These are phyloP conservation scores for Sporothrix pallida DNA, from an alignment of 2,329 filamentous ascomycete species.

Conservation along the genomic window DNA sequence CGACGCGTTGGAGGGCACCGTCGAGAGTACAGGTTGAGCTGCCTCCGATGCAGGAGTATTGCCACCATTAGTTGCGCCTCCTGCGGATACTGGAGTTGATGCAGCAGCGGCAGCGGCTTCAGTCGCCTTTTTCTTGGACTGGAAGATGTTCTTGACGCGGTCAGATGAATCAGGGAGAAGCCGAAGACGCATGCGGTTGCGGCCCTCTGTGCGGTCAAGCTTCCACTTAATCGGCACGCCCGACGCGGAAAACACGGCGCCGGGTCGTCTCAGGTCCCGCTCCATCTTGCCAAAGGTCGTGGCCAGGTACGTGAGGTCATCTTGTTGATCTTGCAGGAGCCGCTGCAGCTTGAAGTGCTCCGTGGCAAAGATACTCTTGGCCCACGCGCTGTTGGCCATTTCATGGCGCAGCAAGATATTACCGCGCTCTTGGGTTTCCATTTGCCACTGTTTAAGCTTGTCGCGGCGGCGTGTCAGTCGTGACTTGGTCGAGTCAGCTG, in stretches of 20 bases:
- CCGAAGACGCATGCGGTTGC: constrained; percentile 91
- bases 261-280: constrained; percentile 76
- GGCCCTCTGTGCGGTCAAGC: constrained; percentile 91
- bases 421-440: constrained; percentile 70
- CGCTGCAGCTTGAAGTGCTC: constrained; percentile 93
- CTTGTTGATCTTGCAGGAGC: constrained; percentile 88
- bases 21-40: background rate
- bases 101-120: constrained; percentile 34
- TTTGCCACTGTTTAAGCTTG: constrained; percentile 78
- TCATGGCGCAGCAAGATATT: constrained; percentile 82
- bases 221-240: constrained; percentile 72
- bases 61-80: background rate
- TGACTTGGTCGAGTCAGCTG: constrained; percentile 73
- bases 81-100: background rate
- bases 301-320: constrained; percentile 79
- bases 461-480: constrained; percentile 80
- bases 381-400: constrained; percentile 85
- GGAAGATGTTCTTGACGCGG: constrained; percentile 72
- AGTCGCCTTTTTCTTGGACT: constrained; percentile 67
- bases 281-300: constrained; percentile 80
- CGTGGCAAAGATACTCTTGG: constrained; percentile 91
- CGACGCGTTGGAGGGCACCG: constrained; percentile 3
- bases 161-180: constrained; percentile 76
- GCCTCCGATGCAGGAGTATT: background rate
- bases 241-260: constrained; percentile 75